A percentile compares a stretch with the other conserved stretches of the same genome.
phyloP scores from a whole-genome alignment of 345 rosid genomes.

The Tarenaya hassleriana region DNA sequence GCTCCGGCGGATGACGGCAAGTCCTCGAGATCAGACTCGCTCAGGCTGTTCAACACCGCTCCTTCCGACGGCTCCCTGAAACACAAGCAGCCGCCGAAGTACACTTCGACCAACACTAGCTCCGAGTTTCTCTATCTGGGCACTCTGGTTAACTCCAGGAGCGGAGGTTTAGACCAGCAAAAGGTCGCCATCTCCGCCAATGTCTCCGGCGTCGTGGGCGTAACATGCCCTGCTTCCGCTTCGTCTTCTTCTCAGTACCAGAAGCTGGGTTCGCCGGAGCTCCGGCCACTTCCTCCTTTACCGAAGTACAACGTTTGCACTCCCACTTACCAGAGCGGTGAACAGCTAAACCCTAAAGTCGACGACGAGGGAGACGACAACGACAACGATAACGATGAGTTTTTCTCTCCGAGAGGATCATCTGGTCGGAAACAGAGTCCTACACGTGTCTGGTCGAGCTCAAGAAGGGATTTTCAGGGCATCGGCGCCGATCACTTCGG shows the following conservation, averaged over 20 bases:
- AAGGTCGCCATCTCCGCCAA: slow-evolving; percentile 31
- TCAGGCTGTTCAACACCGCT: slow-evolving; percentile 19
- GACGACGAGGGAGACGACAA: slow-evolving; percentile 26
- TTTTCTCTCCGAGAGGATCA: slow-evolving; percentile 86
- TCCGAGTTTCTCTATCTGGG: slow-evolving; percentile 90
- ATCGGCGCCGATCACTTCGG: slow-evolving; percentile 37
- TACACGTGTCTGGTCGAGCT: slow-evolving; percentile 37
- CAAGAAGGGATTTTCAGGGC: slow-evolving; percentile 35
- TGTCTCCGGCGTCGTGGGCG: slow-evolving; percentile 38
- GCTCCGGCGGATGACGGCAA: slow-evolving; percentile 7
- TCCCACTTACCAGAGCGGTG: slow-evolving; percentile 39
- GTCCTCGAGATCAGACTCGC: no score
- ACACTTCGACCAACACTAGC: slow-evolving; percentile 40
- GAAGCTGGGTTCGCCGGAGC: slow-evolving; percentile 85
- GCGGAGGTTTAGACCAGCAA: slow-evolving; percentile 29
- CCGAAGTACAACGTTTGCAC: slow-evolving; percentile 43
- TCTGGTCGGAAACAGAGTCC: slow-evolving; percentile 49
- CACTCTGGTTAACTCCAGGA: slow-evolving; percentile 49
- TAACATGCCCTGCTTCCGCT: slow-evolving; percentile 19
- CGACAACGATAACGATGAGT: slow-evolving; percentile 71
- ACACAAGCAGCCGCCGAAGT: slow-evolving; percentile 29
- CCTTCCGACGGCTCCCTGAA: slow-evolving; percentile 46
- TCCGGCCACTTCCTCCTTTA: slow-evolving; percentile 81
- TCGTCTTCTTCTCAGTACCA: slow-evolving; percentile 39
- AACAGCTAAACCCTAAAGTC: slow-evolving; percentile 29